phyloP scores from a whole-genome alignment of 2,329 filamentous ascomycete genomes.

The Alternaria gansuensis region DNA sequence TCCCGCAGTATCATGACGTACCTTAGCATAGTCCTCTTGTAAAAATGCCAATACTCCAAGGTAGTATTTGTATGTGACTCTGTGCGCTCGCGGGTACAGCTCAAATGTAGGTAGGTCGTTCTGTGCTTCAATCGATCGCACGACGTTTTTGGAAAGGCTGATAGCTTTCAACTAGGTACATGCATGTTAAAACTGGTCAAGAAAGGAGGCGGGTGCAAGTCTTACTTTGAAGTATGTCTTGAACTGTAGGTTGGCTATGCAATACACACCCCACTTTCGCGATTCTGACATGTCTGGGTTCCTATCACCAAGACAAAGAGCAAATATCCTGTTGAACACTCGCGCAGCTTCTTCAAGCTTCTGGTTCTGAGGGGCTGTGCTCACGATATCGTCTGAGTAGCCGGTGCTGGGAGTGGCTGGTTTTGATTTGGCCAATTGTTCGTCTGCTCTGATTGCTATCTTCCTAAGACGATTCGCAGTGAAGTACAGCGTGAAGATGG shows the following conservation, averaged over 20 bases:
- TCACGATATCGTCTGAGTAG: conserved; percentile 84
- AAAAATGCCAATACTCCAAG: conserved; percentile 92
- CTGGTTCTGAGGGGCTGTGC: conserved; percentile 70
- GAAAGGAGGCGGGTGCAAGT: not conserved
- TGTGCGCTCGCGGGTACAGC: conserved; percentile 85
- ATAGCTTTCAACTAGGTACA: conserved; percentile 75
- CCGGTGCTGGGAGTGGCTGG: conserved; percentile 58
- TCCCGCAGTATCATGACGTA: conserved; percentile 50
- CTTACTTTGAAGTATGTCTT: conserved; percentile 92
- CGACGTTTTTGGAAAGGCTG: conserved; percentile 86
- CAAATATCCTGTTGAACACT: conserved; percentile 91
- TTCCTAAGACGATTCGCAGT: conserved; percentile 85
- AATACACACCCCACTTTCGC: conserved; percentile 97
- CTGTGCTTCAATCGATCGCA: conserved; percentile 80
- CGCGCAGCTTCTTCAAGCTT: conserved; percentile 91
- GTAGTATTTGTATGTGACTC: conserved; percentile 97
- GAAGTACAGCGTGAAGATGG: conserved; percentile 87
- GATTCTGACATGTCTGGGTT: conserved; percentile 81
- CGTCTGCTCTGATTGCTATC: conserved; percentile 91
- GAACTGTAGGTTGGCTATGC: conserved; percentile 92
- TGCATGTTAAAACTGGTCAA: conserved; percentile 11
- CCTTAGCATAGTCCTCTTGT: conserved; percentile 88
- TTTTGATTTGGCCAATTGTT: conserved; percentile 65
- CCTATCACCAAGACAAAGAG: conserved; percentile 86
- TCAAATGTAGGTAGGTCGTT: conserved; percentile 83